These are phyloP conservation scores for Alternaria sp. DNA, from an alignment of 2,329 filamentous ascomycete species.

Conservation along the genomic window DNA sequence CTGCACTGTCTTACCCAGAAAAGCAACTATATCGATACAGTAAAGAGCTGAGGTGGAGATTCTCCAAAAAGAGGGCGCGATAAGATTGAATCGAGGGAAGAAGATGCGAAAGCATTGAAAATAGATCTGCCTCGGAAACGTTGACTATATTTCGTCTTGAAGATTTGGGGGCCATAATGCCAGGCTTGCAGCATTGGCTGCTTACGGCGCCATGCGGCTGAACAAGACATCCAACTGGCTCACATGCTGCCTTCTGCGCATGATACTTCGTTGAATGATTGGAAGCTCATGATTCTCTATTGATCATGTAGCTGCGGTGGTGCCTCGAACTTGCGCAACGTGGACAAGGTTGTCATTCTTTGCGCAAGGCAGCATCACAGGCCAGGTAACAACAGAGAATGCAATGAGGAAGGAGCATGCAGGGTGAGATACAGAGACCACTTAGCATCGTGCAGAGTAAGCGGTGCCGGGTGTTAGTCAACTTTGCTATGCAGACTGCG, in stretches of 20 bases:
- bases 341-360: neutral
- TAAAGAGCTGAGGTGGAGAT: neutral
- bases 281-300: neutral
- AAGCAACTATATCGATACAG: neutral
- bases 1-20: neutral
- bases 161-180: constrained; percentile 20
- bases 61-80: neutral
- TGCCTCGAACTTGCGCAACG: neutral
- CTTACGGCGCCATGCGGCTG: constrained; percentile 23
- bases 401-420: neutral
- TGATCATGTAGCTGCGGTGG: constrained; percentile 5
- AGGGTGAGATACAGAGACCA: neutral
- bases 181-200: constrained; percentile 12
- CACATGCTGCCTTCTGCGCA: neutral
- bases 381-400: neutral
- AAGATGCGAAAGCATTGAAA: neutral
- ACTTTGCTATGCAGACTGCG: neutral
- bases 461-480: neutral
- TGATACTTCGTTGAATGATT: constrained; percentile 1
- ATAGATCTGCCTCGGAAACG: neutral
- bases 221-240: constrained; percentile 5
- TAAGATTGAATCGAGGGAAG: neutral
- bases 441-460: neutral
- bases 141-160: constrained; percentile 11
- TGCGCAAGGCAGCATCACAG: constrained; percentile 5